Percentiles rank a stretch among this genome's conserved stretches.
phyloP scores from a whole-genome alignment of 179 eudicot species.

The Silene noctiflora region DNA sequence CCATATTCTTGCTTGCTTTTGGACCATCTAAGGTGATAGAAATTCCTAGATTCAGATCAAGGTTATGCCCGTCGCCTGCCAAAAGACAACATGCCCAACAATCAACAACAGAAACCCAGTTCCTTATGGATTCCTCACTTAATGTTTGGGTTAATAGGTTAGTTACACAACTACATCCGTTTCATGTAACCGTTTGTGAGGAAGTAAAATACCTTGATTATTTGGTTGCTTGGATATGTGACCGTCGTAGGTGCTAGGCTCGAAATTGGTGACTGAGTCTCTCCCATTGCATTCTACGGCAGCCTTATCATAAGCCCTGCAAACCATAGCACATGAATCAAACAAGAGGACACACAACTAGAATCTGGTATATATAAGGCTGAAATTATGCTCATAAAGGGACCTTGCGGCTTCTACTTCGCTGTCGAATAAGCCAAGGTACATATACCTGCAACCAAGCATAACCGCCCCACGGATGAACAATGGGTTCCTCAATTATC shows the following conservation, averaged over 20 bases:
- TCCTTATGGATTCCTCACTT: background rate
- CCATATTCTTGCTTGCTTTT: constrained; percentile 18
- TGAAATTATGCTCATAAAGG: constrained; percentile 29
- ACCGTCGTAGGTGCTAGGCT: constrained; percentile 45
- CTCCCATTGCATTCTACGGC: constrained; percentile 61
- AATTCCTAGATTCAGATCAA: constrained; percentile 45
- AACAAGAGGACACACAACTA: background rate
- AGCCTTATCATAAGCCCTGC: constrained; percentile 77
- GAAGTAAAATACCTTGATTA: constrained; percentile 37
- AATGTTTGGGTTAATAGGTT: background rate
- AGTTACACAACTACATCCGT: background rate
- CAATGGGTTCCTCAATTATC: constrained; percentile 25
- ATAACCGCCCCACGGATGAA: constrained; percentile 50
- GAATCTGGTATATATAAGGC: background rate
- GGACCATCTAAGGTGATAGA: constrained; percentile 29
- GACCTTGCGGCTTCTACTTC: constrained; percentile 90
- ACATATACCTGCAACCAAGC: constrained; percentile 78
- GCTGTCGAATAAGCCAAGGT: constrained; percentile 83
- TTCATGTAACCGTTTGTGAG: background rate
- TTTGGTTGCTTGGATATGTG: constrained; percentile 33
- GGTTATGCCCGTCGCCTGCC: constrained; percentile 35
- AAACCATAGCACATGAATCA: constrained; percentile 19
- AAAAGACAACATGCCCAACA: constrained; percentile 17
- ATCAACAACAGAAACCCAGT: constrained; percentile 12
- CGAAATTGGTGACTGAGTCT: constrained; percentile 65